phyloP scores from a whole-genome alignment of 2,329 filamentous ascomycete species.

The Acrodontium crateriforme region DNA sequence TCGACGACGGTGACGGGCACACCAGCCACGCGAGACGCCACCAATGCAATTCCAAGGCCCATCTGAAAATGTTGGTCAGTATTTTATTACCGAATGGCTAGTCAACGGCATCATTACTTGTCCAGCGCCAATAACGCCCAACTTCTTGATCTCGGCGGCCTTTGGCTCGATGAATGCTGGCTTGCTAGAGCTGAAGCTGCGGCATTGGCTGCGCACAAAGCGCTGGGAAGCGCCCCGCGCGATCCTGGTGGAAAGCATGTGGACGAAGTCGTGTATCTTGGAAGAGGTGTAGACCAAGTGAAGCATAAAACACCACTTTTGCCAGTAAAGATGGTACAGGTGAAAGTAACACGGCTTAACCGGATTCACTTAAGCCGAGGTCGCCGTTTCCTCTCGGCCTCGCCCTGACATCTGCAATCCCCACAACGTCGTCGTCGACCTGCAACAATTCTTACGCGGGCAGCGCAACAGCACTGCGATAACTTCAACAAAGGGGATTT shows the following conservation, averaged over 20 bases:
- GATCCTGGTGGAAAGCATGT: slow-evolving; percentile 5
- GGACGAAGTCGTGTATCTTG: no score
- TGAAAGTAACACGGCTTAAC: no score
- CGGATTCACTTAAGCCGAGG: no score
- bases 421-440: no score
- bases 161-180: slow-evolving; percentile 35
- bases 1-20: slow-evolving; percentile 81
- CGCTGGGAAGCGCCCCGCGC: slow-evolving; percentile 3
- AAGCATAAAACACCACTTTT: no score
- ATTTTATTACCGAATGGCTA: neutral
- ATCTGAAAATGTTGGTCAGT: slow-evolving; percentile 11
- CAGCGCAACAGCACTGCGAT: no score
- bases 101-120: slow-evolving; percentile 53
- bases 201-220: slow-evolving; percentile 16
- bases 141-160: slow-evolving; percentile 61
- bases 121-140: slow-evolving; percentile 87
- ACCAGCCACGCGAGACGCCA: slow-evolving; percentile 71
- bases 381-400: no score
- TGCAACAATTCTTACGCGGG: no score
- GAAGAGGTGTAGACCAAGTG: no score
- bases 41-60: slow-evolving; percentile 86
- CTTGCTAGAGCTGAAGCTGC: slow-evolving; percentile 52
- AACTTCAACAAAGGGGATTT: no score
- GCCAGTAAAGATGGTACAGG: no score
- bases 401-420: no score